Percentiles rank a stretch among this genome's conserved stretches.
Conservation (phyloP, 805 yeast genomes). For the Candida ovalis region DNA sequence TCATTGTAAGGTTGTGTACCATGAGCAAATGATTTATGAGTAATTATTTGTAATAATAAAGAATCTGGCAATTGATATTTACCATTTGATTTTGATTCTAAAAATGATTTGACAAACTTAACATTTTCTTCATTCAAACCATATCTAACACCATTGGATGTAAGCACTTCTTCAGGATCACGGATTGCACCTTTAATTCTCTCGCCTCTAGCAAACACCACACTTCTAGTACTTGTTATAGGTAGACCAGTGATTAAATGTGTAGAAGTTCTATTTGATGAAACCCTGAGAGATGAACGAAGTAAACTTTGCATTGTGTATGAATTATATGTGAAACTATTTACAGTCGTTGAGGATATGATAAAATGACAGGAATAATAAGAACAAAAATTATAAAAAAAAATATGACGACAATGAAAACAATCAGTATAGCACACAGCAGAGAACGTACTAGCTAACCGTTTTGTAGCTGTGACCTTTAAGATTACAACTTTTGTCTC, state of each 20-base stretch:
- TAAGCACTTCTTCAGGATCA: constrained; percentile 59
- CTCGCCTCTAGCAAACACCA: constrained; percentile 44
- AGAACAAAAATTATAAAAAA: neutral
- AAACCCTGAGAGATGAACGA: constrained; percentile 2
- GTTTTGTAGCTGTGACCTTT: too few species aligned
- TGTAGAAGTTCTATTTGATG: neutral
- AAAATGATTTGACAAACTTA: constrained; percentile 43
- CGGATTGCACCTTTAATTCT: constrained; percentile 70
- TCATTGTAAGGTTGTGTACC: constrained; percentile 89
- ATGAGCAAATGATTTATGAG: constrained; percentile 94
- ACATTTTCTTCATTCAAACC: constrained; percentile 49
- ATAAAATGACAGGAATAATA: neutral
- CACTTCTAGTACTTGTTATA: constrained; percentile 17
- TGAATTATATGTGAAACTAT: neutral
- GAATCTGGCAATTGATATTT: constrained; percentile 56
- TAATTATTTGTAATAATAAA: constrained; percentile 72
- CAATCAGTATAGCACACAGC: neutral
- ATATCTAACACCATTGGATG: constrained; percentile 50
- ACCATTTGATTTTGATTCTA: constrained; percentile 30
- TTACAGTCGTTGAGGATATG: neutral
- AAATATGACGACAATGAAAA: neutral
- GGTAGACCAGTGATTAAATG: neutral
- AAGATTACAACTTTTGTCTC: neutral
- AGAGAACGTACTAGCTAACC: neutral
- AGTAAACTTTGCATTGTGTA: constrained; percentile 8